phyloP scores from a whole-genome alignment of 2,329 filamentous ascomycete genomes.

The Sporothrix mexicana region DNA sequence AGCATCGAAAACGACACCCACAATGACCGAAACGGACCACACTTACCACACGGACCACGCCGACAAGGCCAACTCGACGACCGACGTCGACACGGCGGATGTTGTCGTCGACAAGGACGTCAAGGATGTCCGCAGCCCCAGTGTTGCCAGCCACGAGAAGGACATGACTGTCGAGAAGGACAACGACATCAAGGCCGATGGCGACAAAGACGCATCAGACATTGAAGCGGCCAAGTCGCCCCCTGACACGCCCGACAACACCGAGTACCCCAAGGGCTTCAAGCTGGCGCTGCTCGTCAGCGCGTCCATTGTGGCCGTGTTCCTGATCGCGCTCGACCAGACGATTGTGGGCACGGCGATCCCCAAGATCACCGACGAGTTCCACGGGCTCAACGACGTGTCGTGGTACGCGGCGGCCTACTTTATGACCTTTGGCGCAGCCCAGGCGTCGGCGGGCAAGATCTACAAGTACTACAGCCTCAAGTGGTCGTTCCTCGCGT shows the following conservation, averaged over 20 bases:
- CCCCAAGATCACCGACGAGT: constrained; percentile 31
- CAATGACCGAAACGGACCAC: not conserved
- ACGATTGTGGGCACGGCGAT: constrained; percentile 29
- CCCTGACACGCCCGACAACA: no score
- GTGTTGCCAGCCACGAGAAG: no score
- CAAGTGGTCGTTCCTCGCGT: not conserved
- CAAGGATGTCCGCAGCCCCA: no score
- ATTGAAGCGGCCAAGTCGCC: no score
- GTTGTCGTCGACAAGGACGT: not conserved
- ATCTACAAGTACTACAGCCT: constrained; percentile 25
- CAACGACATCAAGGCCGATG: not conserved
- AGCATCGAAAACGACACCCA: not conserved
- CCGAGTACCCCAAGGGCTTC: not conserved
- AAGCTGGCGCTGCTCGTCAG: constrained; percentile 2
- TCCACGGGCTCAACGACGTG: constrained; percentile 28
- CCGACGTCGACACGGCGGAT: constrained; percentile 1
- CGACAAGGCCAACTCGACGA: constrained; percentile 16
- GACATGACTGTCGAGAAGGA: not conserved
- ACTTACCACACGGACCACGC: not conserved
- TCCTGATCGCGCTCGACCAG: constrained; percentile 18
- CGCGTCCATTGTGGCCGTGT: not conserved
- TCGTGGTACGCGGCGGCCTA: constrained; percentile 29
- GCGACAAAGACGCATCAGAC: no score
- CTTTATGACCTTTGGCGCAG: constrained; percentile 24
- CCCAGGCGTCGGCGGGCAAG: constrained; percentile 21